Conservation (phyloP, 257 asterid genomes). For the Jaltomata sinuosa region DNA sequence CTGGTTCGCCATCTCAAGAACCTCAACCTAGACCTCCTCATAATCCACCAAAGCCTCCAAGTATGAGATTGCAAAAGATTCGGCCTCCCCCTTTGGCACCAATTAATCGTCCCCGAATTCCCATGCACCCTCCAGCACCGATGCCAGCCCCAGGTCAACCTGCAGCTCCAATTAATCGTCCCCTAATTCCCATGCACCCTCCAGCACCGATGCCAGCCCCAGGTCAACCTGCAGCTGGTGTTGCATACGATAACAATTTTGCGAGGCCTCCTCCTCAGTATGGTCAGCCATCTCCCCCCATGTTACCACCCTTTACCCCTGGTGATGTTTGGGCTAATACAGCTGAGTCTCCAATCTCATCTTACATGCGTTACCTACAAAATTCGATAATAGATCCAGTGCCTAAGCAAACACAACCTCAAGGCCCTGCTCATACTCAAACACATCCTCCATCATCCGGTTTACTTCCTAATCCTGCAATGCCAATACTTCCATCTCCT, state of each 20-base stretch:
- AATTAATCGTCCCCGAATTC: constrained; percentile 53
- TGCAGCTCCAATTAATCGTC: too few relatives aligned
- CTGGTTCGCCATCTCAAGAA: constrained; percentile 78
- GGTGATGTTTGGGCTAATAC: constrained; percentile 67
- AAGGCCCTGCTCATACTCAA: constrained; percentile 23
- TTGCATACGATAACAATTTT: constrained; percentile 36
- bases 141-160: constrained; percentile 27
- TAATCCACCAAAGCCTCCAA: constrained; percentile 55
- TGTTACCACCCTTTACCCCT: constrained; percentile 37
- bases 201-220: constrained; percentile 29
- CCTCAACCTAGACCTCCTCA: constrained; percentile 52
- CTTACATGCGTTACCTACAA: constrained; percentile 84
- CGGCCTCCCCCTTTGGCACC: constrained; percentile 81
- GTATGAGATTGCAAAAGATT: constrained; percentile 65
- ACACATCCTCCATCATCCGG: constrained; percentile 18
- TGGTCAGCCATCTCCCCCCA: constrained; percentile 47
- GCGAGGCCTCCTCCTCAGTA: constrained; percentile 53
- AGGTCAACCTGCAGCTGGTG: constrained; percentile 19
- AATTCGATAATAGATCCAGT: constrained; percentile 54
- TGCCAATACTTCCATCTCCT: constrained; percentile 35
- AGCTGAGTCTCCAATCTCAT: constrained; percentile 79
- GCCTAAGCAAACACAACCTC: constrained; percentile 27
- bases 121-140: constrained; percentile 39
- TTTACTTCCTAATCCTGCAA: constrained; percentile 29
- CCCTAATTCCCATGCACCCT: too few relatives aligned